Evolutionary conservation across 2,329 filamentous ascomycete genomes (phyloP).

Genomic region (Neurospora crassa): DNA sequence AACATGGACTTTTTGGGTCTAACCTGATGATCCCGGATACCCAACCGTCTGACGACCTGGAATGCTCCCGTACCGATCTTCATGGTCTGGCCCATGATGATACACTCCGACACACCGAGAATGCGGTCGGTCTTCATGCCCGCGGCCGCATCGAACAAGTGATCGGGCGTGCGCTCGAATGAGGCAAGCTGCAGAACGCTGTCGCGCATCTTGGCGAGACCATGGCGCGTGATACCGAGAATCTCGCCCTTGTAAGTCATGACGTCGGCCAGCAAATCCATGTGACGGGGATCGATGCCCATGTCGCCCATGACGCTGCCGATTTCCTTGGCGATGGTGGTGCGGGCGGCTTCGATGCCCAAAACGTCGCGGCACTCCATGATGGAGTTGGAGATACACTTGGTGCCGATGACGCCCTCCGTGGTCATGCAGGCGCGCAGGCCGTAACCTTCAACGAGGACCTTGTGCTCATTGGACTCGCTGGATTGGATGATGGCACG

Average conservation of each 20-base stretch:
- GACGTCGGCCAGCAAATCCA: constrained; percentile 92
- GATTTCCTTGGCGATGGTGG: constrained; percentile 85
- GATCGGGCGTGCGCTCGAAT: constrained; percentile 97
- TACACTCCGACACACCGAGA: constrained; percentile 90
- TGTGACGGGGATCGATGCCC: constrained; percentile 94
- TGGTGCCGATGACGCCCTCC: constrained; percentile 73
- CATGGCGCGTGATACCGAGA: constrained; percentile 91
- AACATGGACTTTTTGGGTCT: constrained; percentile 54
- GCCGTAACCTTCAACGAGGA: constrained; percentile 92
- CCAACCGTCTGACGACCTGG: constrained; percentile 72
- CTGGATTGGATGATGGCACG: constrained; percentile 81
- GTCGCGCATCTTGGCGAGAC: constrained; percentile 92
- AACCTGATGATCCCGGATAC: constrained; percentile 52
- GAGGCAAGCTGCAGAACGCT: constrained; percentile 86
- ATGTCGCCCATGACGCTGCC: constrained; percentile 82
- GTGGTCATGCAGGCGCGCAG: constrained; percentile 86
- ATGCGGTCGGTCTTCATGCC: constrained; percentile 88
- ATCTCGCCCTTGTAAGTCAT: constrained; percentile 99
- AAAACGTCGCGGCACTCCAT: constrained; percentile 83
- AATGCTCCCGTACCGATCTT: constrained; percentile 84
- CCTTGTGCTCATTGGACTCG: constrained; percentile 57
- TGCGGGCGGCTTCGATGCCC: constrained; percentile 87
- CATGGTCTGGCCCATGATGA: constrained; percentile 97
- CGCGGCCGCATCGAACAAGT: constrained; percentile 89
- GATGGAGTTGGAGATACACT: constrained; percentile 72